Conservation (phyloP, 2,329 filamentous ascomycete genomes). For the Xylariaceae sp. region DNA sequence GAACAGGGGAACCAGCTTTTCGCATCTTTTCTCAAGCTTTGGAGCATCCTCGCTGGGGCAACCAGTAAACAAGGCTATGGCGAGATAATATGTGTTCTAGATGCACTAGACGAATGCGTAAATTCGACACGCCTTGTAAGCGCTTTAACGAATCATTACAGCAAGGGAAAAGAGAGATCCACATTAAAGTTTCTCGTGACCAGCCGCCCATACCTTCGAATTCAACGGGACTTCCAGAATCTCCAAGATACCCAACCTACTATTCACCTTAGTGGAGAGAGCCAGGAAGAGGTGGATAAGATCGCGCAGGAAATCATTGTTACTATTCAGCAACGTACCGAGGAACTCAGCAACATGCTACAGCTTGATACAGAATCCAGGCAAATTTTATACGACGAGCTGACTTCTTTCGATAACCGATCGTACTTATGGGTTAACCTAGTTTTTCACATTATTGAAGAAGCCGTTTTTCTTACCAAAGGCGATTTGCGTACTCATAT, state of each 20-base stretch:
- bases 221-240: constrained; percentile 23
- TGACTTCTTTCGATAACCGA: constrained; percentile 16
- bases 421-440: constrained; percentile 27
- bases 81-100: constrained; percentile 31
- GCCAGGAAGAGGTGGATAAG: constrained; percentile 19
- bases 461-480: constrained; percentile 4
- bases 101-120: constrained; percentile 41
- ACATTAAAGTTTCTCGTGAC: constrained; percentile 38
- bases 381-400: constrained; percentile 7
- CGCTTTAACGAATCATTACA: constrained; percentile 26
- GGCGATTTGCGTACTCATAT: constrained; percentile 3
- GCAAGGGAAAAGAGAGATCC: not conserved
- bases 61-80: constrained; percentile 22
- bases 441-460: constrained; percentile 17
- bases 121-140: constrained; percentile 20
- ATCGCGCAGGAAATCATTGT: constrained; percentile 31
- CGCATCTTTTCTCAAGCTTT: constrained; percentile 25
- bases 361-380: constrained; percentile 3
- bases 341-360: constrained; percentile 5
- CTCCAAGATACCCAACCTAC: constrained; percentile 18
- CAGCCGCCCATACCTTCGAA: constrained; percentile 32
- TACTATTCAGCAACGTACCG: constrained; percentile 24
- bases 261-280: constrained; percentile 31
- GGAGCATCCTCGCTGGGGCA: not conserved
- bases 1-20: constrained; percentile 13